A percentile compares a stretch with the other conserved stretches of the same genome.
Evolutionary conservation across 1,139 yeast genomes (phyloP).

Genomic region (Lodderomyces metapsilosis): DNA sequence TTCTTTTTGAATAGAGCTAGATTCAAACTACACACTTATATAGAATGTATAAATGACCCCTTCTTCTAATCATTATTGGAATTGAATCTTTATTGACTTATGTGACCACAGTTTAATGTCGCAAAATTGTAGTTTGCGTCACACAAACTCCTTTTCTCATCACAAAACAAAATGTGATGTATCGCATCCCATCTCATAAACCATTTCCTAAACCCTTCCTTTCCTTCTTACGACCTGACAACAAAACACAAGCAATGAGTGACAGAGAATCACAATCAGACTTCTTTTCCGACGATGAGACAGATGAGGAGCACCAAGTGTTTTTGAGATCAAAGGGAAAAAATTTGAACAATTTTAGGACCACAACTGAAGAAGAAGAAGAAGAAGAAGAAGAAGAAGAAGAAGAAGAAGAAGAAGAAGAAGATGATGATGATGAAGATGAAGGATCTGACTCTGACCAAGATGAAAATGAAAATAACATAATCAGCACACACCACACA

Average conservation of each 20-base stretch:
- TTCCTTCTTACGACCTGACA: neutral
- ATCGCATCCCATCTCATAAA: neutral
- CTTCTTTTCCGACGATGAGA: conserved; percentile 2
- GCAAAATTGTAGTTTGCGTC: neutral
- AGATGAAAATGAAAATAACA: conserved; percentile 10
- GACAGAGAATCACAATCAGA: neutral
- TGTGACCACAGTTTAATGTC: no score
- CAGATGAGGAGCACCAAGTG: neutral
- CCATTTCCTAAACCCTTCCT: no score
- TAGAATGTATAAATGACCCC: no score
- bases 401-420: conserved; percentile 7
- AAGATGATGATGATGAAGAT: no score
- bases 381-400: conserved; percentile 11
- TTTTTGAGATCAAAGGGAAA: conserved; percentile 2
- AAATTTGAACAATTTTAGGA: neutral
- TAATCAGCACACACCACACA: conserved; percentile 15
- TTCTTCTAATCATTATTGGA: no score
- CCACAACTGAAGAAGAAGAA: conserved; percentile 4
- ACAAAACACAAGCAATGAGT: neutral
- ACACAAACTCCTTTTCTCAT: neutral
- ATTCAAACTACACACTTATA: no score
- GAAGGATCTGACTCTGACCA: conserved; percentile 7
- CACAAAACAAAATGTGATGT: no score
- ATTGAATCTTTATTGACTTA: no score
- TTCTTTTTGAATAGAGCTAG: no score